Evolutionary conservation across 225 moss, liverwort and hornwort genomes (phyloP).

Genomic region (Polytrichum formosum): DNA sequence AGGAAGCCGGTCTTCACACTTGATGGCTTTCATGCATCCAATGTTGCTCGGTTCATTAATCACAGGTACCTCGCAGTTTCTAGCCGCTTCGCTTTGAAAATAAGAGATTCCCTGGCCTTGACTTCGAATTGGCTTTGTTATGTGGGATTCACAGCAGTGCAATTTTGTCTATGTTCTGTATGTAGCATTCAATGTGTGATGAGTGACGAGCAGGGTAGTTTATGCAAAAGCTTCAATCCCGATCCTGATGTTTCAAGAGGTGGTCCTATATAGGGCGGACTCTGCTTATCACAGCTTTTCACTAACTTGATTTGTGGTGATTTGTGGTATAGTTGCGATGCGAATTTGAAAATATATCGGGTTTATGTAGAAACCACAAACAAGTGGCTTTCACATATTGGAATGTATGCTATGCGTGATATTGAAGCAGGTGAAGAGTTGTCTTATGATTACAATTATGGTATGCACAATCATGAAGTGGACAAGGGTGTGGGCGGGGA

Average conservation of each 20-base stretch:
- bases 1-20: conserved; percentile 70
- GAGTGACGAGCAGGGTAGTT: no score
- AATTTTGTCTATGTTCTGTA: no score
- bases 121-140: neutral
- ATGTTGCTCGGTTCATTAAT: conserved; percentile 93
- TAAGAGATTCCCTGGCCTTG: neutral
- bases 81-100: neutral
- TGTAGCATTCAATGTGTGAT: no score
- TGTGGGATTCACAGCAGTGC: neutral
- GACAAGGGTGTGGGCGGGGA: conserved; percentile 13
- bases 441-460: conserved; percentile 91
- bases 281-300: neutral
- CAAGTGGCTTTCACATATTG: conserved; percentile 75
- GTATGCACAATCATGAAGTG: conserved; percentile 44
- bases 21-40: conserved; percentile 85
- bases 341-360: conserved; percentile 87
- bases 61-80: conserved; percentile 53
- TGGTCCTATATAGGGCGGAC: neutral
- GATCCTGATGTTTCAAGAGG: no score
- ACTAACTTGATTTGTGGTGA: neutral
- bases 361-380: conserved; percentile 80
- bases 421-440: conserved; percentile 89
- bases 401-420: conserved; percentile 91
- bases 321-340: conserved; percentile 71
- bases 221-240: no score